Base-by-base conservation (phyloP, 2,329 filamentous ascomycete genomes). In the Penicillium sp. region DNA sequence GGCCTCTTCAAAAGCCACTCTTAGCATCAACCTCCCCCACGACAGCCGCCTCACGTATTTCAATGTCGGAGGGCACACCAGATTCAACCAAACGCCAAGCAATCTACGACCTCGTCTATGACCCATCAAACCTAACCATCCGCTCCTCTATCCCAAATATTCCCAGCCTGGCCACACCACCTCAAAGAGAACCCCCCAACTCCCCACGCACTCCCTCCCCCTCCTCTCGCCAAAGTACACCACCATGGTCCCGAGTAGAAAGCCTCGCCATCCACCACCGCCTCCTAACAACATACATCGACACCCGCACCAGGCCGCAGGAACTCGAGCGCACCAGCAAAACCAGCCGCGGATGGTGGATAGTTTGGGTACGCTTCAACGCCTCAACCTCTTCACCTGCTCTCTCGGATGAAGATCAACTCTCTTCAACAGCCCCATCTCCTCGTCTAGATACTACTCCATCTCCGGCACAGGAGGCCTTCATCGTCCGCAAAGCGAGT, bases 131-230 rank as follows among this genome's bases (percentile, higher is more conserved):
- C 28, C 65, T 81, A 1, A 82, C 81, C 0, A 68, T 84, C 4
- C 80, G 82, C 49, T 80, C 80, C 18, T 81, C 76, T n/a, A 75
- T 86, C 15, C 82, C 82, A 6, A 83, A 84, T 55, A 84, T 86
- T 45, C 81, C 82, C 0, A 73, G 79, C 20, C 78, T 80, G 0
- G 75, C 70, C 66, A 4, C 64, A 68, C 9, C 61, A 65, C 9
- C 45, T 35, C 49, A 56, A 29, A 47, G 41, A 15, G 47, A 47
- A 20, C 49, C 47, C 25, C 33, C 52, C 18, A 53, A 46, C 39
- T 40, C 47, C 10, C 43, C 54, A 6, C 81, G 77, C 76, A 75
- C 72, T 9, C 71, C 4, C 67, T 85, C 44, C 80, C 81, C 61
- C 75, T 83, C n/a, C 75, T 83, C n/a, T 77, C 83, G 64, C 73